A percentile compares a stretch with the other conserved stretches of the same genome.
These are phyloP conservation scores for Gossypium thurberi DNA, from an alignment of 345 rosid species.

Conservation along the genomic window DNA sequence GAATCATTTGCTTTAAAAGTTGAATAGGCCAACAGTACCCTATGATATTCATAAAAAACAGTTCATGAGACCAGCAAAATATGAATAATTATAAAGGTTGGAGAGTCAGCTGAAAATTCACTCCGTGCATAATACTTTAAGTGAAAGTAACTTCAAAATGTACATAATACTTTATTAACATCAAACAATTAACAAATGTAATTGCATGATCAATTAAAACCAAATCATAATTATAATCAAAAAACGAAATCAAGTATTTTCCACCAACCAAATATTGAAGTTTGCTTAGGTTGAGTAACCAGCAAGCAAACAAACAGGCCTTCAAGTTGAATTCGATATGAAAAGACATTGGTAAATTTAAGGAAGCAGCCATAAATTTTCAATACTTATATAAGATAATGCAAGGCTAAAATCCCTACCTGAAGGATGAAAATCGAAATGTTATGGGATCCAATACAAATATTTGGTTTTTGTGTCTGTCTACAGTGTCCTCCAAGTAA, in stretches of 20 bases:
- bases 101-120: not conserved
- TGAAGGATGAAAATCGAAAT: slow-evolving; percentile 49
- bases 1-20: not conserved
- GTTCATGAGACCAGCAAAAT: not conserved
- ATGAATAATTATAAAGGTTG: not conserved
- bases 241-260: not conserved
- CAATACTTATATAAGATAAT: not conserved
- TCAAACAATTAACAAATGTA: not conserved
- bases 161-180: not conserved
- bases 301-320: not conserved
- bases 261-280: not conserved
- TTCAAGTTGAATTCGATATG: not conserved
- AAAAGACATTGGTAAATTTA: not conserved
- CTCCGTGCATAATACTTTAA: not conserved
- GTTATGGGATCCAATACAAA: slow-evolving; percentile 55
- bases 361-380: not conserved
- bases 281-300: not conserved
- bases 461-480: slow-evolving; percentile 38
- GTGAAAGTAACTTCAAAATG: not conserved
- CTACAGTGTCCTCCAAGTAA: slow-evolving; percentile 41
- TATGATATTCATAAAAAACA: not conserved
- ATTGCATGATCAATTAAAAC: not conserved
- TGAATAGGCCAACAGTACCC: not conserved
- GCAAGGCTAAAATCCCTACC: slow-evolving; percentile 36
- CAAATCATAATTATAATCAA: not conserved